Base-by-base conservation (phyloP, 768 basidiomycete genomes). In the Auriscalpium vulgare region DNA sequence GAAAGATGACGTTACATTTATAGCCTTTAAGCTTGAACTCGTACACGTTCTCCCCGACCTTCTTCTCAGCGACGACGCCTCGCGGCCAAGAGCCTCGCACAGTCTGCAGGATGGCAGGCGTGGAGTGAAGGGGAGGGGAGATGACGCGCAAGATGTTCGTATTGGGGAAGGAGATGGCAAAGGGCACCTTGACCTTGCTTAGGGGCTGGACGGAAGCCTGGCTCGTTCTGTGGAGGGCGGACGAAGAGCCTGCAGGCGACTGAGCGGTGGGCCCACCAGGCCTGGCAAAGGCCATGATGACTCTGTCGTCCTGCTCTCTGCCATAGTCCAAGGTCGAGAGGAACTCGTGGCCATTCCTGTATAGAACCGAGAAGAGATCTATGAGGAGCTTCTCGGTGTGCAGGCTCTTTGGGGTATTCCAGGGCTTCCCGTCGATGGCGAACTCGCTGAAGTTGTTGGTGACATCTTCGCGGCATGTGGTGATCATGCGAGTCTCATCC, bases 21-120 rank as follows among this genome's bases (percentile, higher is more conserved):
- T 90, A 90, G 21, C 88, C 88, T 63, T 87, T 88, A 51, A 90
- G 73, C 68, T 87, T 89, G 71, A 90, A 90, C 67, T 90, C 88
- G 65, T 81, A 90, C 8, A 82, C 80, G 55, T 80, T 80, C 29
- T 85, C 81, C 4, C 79, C 84, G 2, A 88, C 75, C 63, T 86
- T 89, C 74, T 83, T 87, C 68, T 90, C 88, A 0, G 83, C 82
- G 8, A 85, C 80, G 10, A 90, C 85, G 16, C 88, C 88, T 61
- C 87, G 78, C 16, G 88, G 88, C 88, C 88, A 90, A 37, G 88
- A 80, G 19, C 76, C 79, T 55, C 88, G 78, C 17, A 90, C 85
- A 16, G 87, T 85, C 65, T 87, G 84, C n/a, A 90, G 74, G 54
- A 90, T 88, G 53, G 88, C 88, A 10, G 88, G 88, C 8, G 88